Conservation (phyloP, 106 monocot species). For the Acorus gramineus region DNA sequence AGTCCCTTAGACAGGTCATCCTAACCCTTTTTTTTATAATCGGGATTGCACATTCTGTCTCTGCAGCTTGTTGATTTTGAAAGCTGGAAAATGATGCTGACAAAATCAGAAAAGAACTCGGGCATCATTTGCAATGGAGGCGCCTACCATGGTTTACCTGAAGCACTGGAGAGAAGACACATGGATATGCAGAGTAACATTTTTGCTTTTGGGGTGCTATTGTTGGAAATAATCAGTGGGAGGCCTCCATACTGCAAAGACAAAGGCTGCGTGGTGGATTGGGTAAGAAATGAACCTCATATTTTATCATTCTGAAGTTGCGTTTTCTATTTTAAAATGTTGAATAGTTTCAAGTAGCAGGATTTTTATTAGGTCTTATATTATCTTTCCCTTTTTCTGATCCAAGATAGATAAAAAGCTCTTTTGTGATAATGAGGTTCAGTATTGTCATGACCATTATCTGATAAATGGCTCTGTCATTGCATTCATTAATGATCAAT, state of each 20-base stretch:
- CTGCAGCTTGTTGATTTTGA: constrained; percentile 95
- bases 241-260: constrained; percentile 58
- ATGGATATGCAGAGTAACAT: constrained; percentile 61
- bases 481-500: too few relatives aligned
- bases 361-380: too few relatives aligned
- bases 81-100: constrained; percentile 65
- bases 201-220: constrained; percentile 74
- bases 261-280: constrained; percentile 51
- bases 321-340: too few relatives aligned
- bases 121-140: constrained; percentile 29
- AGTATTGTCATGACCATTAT: too few relatives aligned
- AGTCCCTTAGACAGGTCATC: neutral
- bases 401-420: too few relatives aligned
- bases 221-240: constrained; percentile 85
- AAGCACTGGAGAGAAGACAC: constrained; percentile 33
- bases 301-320: too few relatives aligned
- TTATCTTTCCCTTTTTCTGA: too few relatives aligned
- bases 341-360: too few relatives aligned
- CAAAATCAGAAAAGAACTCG: constrained; percentile 32
- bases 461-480: too few relatives aligned
- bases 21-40: neutral
- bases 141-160: constrained; percentile 24
- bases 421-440: too few relatives aligned
- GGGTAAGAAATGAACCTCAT: constrained; percentile 35
- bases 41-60: neutral